These are phyloP conservation scores for Hysterium pulicare DNA, from an alignment of 2,329 filamentous ascomycete genomes.

Conservation along the genomic window DNA sequence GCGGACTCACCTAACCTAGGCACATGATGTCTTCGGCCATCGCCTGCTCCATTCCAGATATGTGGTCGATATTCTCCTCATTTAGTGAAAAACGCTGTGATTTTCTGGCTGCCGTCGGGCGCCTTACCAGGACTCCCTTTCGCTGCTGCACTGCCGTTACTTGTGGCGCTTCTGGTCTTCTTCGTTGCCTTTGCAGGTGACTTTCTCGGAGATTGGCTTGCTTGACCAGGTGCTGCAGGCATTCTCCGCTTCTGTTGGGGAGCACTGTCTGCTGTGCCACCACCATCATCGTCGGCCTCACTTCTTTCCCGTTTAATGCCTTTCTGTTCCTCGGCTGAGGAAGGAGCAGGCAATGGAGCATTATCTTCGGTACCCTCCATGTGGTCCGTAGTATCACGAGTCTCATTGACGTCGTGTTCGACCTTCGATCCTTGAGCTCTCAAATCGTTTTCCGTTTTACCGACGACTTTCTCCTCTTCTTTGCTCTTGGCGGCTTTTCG, in stretches of 20 bases:
- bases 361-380: constrained; percentile 49
- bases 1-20: constrained; percentile 1
- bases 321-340: constrained; percentile 18
- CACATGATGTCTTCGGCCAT: constrained; percentile 5
- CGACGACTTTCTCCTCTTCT: constrained; percentile 10
- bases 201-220: constrained; percentile 23
- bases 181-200: constrained; percentile 25
- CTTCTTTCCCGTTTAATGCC: constrained; percentile 50
- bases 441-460: constrained; percentile 22
- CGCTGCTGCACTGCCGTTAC: constrained; percentile 50
- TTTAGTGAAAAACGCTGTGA: constrained; percentile 56
- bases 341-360: constrained; percentile 46
- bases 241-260: constrained; percentile 40
- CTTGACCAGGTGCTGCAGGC: constrained; percentile 12
- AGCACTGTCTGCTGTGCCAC: constrained; percentile 26
- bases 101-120: constrained; percentile 52
- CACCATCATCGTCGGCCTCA: constrained; percentile 31
- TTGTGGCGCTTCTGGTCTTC: constrained; percentile 56
- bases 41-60: constrained; percentile 14
- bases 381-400: constrained; percentile 42
- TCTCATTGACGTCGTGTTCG: constrained; percentile 40
- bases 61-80: constrained; percentile 24
- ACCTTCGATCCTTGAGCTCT: constrained; percentile 30
- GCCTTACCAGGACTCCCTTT: constrained; percentile 40
- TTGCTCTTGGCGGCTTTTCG: constrained; percentile 32